A percentile compares a stretch with the other conserved stretches of the same genome.
Conservation (phyloP, 805 yeast genomes). For the Lachancea dasiensis region DNA sequence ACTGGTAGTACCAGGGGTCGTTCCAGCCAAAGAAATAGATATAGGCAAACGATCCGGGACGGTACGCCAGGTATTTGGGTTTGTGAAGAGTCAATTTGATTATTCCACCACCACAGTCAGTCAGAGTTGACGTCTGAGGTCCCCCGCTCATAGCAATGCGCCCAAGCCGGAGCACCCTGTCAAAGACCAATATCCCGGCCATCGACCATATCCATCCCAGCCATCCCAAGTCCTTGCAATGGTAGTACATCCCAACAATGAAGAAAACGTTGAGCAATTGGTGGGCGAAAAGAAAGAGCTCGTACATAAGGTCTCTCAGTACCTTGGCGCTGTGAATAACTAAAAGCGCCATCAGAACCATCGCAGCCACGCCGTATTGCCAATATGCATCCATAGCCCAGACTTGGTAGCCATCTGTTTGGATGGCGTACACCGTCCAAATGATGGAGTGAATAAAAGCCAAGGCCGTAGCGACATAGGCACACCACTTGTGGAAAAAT, state of each 20-base stretch:
- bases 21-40: constrained; percentile 49
- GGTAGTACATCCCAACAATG: constrained; percentile 52
- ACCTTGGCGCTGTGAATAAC: constrained; percentile 44
- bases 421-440: constrained; percentile 43
- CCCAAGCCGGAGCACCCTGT: constrained; percentile 42
- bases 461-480: constrained; percentile 44
- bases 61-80: constrained; percentile 44
- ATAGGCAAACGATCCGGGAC: constrained; percentile 53
- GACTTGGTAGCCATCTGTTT: constrained; percentile 36
- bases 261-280: constrained; percentile 49
- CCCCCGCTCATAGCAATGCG: constrained; percentile 33
- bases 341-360: constrained; percentile 39
- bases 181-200: constrained; percentile 46
- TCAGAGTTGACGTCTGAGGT: constrained; percentile 19
- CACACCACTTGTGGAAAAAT: constrained; percentile 61
- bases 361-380: constrained; percentile 45
- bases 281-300: constrained; percentile 53
- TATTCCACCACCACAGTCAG: constrained; percentile 27
- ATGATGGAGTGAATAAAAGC: constrained; percentile 51
- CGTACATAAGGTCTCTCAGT: constrained; percentile 52
- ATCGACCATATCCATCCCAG: constrained; percentile 43
- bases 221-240: constrained; percentile 48
- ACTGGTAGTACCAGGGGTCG: constrained; percentile 42
- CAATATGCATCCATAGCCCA: constrained; percentile 44
- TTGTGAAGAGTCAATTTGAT: constrained; percentile 37